Base-by-base conservation (phyloP, 164 flowering plant genomes). In the Magnolia officinalis region DNA sequence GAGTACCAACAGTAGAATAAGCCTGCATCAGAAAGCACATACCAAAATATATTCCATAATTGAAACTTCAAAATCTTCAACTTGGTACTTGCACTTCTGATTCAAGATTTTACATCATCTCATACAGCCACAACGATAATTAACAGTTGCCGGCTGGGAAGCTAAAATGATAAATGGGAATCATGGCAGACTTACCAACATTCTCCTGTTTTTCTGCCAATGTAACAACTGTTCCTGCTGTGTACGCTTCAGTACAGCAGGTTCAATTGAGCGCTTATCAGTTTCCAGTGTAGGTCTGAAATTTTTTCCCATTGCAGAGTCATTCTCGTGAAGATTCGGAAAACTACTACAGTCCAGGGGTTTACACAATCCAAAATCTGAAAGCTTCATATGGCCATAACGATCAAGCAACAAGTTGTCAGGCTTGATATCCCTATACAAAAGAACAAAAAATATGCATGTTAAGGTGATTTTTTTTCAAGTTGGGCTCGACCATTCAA, bases 331-430 rank as follows among this genome's bases (percentile, higher is more conserved):
- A 70, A 88, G 85, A 78, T 84, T 77, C 26, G 86, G 86, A 68
- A 85, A 83, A 76, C 73, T 75, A 78, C 82, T 83, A 75, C 81
- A 76, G 72, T 85, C 86, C 79, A 85, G 70, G n/a, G 88, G 88
- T 75, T 85, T 85, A 71, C 88, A 85, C 67, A 85, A 71, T 26
- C 88, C 88, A 83, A 85, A 85, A 79, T 85, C 87, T 50, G 87
- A 85, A 67, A 85, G 85, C 81, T 83, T 85, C 85, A 85, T 83
- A 74, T 85, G 88, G 51, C 88, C 88, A 80, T 80, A 72, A 18
- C 84, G 75, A 78, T 85, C 88, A 37, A 85, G 86, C 75, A 85
- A 74, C 58, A 85, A 73, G 76, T 85, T 85, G 74, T 85, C 88
- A 20, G 88, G 88, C 82, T 85, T 85, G 74, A 85, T 85, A 79